Evolutionary conservation across 495 filamentous ascomycete genomes (phyloP).

Genomic region (Penicillium longicatenatum): DNA sequence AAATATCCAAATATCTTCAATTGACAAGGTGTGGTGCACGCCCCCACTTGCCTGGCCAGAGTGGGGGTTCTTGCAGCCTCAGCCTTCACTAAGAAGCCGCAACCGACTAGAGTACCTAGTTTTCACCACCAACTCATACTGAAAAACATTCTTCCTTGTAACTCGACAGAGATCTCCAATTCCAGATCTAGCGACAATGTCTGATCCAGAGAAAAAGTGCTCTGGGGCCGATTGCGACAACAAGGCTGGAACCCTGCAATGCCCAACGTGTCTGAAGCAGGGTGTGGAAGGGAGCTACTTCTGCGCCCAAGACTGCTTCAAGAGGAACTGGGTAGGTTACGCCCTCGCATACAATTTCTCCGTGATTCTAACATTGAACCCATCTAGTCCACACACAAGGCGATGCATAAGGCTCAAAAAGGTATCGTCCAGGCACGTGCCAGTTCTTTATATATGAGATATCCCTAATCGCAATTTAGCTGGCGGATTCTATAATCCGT

Average conservation of each 20-base stretch:
- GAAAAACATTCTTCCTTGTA: neutral
- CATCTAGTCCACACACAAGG: slow-evolving; percentile 75
- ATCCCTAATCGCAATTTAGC: slow-evolving; percentile 59
- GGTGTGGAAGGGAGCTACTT: slow-evolving; percentile 79
- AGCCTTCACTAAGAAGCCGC: neutral
- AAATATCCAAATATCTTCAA: neutral
- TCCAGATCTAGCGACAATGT: neutral
- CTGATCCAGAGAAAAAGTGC: slow-evolving; percentile 42
- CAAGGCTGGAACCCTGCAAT: slow-evolving; percentile 75
- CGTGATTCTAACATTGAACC: slow-evolving; percentile 54
- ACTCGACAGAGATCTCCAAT: neutral
- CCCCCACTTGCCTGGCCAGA: neutral
- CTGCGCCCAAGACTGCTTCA: slow-evolving; percentile 91
- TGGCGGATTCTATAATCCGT: slow-evolving; percentile 72
- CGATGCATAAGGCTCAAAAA: slow-evolving; percentile 39
- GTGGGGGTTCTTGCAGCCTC: neutral
- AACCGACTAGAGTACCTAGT: no score
- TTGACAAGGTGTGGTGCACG: neutral
- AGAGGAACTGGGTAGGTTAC: slow-evolving; percentile 77
- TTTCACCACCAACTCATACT: neutral
- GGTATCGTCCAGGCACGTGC: slow-evolving; percentile 51
- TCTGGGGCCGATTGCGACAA: slow-evolving; percentile 73
- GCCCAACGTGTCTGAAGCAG: slow-evolving; percentile 79
- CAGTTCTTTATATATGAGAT: slow-evolving; percentile 61
- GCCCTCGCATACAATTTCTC: neutral